Evolutionary conservation across 345 rosid species (phyloP), one percentile per base, ranked within the genome.

Genomic region (Turritis glabra): DNA sequence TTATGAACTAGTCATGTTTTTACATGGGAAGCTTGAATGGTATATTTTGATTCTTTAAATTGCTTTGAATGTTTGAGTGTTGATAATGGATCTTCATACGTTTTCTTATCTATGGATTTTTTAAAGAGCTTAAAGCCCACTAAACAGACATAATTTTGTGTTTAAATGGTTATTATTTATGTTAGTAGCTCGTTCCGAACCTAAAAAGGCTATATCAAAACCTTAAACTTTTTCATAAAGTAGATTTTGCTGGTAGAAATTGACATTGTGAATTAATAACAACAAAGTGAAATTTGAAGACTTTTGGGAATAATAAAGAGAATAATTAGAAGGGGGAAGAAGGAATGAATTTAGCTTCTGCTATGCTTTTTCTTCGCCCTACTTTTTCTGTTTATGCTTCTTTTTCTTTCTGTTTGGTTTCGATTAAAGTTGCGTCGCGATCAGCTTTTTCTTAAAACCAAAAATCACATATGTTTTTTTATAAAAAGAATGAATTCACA

Each of bases 391-490:
- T 30, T 32, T 68, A 57, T 74, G 60, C 62, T 59, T 75, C 40
- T 47, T 59, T 67, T 48, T 74, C 52, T 68, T 76, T 59, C 14
- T 64, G 71, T 55, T 77, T 69, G 66, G 56, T 77, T 77, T 76
- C 33, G 27, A 46, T 66, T 63, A 76, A 76, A 76, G 75, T 33
- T 43, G 50, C 23, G 37, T 46, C 65, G 2, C 58, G 55, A 46
- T 48, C 67, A 71, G 61, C 72, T 64, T 77, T 71, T 77, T 41
- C 9, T 41, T 41, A 46, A 17, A 43, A 53, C 33, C 43, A 48
- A 64, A 41, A 37, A 27, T 5, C 15, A 14, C 1, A 21, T 11
- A n/a, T n/a, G n/a, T n/a, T n/a, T 15, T 60, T n/a, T 19, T 12
- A 8, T n/a, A 7, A 70, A 48, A 51, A 12, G 74, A 75, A 67